Evolutionary conservation across 2,329 filamentous ascomycete species (phyloP).

Genomic region (Hortaea sp.): DNA sequence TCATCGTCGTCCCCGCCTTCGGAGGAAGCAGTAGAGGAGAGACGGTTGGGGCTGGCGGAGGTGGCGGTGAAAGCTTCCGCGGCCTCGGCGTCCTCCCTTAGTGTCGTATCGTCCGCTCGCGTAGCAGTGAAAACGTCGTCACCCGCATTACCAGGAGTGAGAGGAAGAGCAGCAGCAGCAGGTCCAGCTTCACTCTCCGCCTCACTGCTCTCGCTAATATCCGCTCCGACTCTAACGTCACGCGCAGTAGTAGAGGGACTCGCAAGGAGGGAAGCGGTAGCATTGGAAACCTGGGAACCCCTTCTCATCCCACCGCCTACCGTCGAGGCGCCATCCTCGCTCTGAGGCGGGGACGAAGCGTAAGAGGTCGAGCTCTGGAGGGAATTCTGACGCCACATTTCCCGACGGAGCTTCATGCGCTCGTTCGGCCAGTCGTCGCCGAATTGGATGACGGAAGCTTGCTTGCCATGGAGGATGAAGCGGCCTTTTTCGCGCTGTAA

Average conservation of each 20-base stretch:
- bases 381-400: slow-evolving; percentile 14
- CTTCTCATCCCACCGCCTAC: background rate
- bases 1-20: background rate
- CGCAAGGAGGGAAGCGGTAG: background rate
- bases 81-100: slow-evolving; percentile 18
- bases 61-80: slow-evolving; percentile 11
- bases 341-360: background rate
- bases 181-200: slow-evolving; percentile 1
- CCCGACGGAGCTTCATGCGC: slow-evolving; percentile 22
- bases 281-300: background rate
- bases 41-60: background rate
- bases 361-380: background rate
- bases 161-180: too few species aligned
- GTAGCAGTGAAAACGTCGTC: too few species aligned
- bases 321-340: background rate
- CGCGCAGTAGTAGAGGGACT: background rate
- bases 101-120: background rate
- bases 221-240: background rate
- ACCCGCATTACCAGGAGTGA: too few species aligned
- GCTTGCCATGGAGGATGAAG: slow-evolving; percentile 96
- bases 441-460: slow-evolving; percentile 94
- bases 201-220: background rate
- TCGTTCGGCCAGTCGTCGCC: slow-evolving; percentile 73
- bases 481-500: slow-evolving; percentile 72
- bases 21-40: background rate